phyloP scores from a whole-genome alignment of 441 rosid species.

The Flueggea neowawraea region DNA sequence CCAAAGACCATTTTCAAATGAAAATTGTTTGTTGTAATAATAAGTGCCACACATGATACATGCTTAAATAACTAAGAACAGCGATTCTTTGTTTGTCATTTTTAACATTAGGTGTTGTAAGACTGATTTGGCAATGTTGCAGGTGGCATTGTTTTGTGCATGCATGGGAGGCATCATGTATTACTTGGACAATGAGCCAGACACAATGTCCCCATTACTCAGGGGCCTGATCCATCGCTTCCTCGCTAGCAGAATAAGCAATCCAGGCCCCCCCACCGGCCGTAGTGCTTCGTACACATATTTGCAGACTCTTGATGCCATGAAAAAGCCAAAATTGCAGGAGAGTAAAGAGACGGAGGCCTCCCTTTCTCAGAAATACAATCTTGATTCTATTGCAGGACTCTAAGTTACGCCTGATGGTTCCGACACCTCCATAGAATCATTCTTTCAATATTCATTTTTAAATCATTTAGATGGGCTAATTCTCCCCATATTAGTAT shows the following conservation, averaged over 20 bases:
- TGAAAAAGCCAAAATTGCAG: constrained; percentile 45
- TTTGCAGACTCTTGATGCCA: constrained; percentile 66
- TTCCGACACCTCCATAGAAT: constrained; percentile 6
- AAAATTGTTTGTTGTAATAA: no score
- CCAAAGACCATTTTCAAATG: no score
- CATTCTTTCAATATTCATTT: constrained; percentile 27
- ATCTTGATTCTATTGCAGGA: constrained; percentile 93
- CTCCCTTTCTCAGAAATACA: constrained; percentile 55
- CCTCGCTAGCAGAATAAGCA: constrained; percentile 95
- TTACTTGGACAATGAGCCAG: constrained; percentile 89
- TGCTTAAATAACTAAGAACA: no score
- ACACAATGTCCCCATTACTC: constrained; percentile 94
- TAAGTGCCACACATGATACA: no score
- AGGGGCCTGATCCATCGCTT: constrained; percentile 91
- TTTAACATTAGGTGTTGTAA: no score
- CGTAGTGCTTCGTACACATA: constrained; percentile 63
- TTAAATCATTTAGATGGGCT: no score
- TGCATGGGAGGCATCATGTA: constrained; percentile 99
- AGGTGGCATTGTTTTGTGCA: constrained; percentile 93
- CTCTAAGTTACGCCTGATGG: constrained; percentile 38
- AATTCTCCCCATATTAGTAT: no score
- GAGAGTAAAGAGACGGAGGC: constrained; percentile 50
- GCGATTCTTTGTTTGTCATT: background rate
- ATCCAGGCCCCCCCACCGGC: constrained; percentile 52
- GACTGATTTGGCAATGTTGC: constrained; percentile 22